A percentile compares a stretch with the other conserved stretches of the same genome.
phyloP scores from a whole-genome alignment of 495 filamentous ascomycete genomes.

The Hypoxylon intermedium region DNA sequence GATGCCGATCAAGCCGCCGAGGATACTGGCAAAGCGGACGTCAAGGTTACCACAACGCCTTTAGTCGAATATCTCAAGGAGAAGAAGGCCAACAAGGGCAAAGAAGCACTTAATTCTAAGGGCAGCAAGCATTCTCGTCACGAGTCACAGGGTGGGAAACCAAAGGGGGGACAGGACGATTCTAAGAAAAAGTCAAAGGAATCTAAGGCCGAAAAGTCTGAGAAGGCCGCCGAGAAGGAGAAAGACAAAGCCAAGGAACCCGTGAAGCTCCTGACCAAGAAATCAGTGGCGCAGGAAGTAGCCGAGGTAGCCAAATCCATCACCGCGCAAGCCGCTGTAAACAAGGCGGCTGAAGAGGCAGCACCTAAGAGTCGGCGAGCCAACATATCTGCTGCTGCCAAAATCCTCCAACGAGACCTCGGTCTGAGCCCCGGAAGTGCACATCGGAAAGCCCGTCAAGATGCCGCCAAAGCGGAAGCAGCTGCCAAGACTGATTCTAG shows the following conservation, averaged over 20 bases:
- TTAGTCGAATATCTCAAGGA: slow-evolving; percentile 89
- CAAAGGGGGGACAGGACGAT: slow-evolving; percentile 64
- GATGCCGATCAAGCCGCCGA: slow-evolving; percentile 59
- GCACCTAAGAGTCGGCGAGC: slow-evolving; percentile 63
- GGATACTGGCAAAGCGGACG: slow-evolving; percentile 62
- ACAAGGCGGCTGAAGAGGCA: slow-evolving; percentile 42
- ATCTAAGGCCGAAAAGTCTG: slow-evolving; percentile 62
- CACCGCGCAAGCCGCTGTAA: slow-evolving; percentile 44
- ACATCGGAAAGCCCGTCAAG: slow-evolving; percentile 59
- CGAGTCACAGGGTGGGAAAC: slow-evolving; percentile 50
- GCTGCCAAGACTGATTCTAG: slow-evolving; percentile 46
- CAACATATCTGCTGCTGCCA: slow-evolving; percentile 75
- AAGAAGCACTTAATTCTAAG: slow-evolving; percentile 63
- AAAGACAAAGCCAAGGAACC: slow-evolving; percentile 71
- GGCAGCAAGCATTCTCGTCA: slow-evolving; percentile 57
- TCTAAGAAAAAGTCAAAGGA: slow-evolving; percentile 66
- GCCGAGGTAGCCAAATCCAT: slow-evolving; percentile 54
- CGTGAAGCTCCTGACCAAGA: slow-evolving; percentile 80
- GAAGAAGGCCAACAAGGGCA: slow-evolving; percentile 87
- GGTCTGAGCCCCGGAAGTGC: slow-evolving; percentile 74
- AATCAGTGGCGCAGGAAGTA: slow-evolving; percentile 60
- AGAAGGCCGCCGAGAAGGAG: slow-evolving; percentile 53
- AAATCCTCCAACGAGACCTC: slow-evolving; percentile 88
- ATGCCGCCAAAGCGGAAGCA: slow-evolving; percentile 59
- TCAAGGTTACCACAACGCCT: slow-evolving; percentile 79